phyloP scores from a whole-genome alignment of 441 rosid genomes.

The Corymbia calophylla region DNA sequence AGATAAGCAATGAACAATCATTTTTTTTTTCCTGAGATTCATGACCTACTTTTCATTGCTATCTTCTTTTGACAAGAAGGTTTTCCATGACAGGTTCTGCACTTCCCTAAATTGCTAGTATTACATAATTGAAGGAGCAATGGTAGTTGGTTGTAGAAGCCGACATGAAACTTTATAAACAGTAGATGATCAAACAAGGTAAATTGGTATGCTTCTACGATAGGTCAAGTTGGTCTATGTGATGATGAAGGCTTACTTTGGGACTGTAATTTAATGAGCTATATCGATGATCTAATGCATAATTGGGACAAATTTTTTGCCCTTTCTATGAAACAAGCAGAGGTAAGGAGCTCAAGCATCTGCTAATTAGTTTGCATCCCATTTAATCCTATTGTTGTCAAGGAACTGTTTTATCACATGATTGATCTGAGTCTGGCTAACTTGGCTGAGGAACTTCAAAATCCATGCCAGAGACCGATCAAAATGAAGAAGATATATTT shows the following conservation, averaged over 20 bases:
- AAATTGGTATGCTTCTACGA: not conserved
- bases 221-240: not conserved
- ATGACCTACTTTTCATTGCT: not conserved
- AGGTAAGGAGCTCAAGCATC: not conserved
- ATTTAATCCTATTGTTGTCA: not conserved
- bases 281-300: not conserved
- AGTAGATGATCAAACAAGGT: not conserved
- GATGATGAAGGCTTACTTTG: not conserved
- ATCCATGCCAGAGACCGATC: not conserved
- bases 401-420: not conserved
- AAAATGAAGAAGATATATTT: too few species aligned
- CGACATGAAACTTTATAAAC: not conserved
- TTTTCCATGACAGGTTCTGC: not conserved
- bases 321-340: not conserved
- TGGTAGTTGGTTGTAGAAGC: not conserved
- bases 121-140: not conserved
- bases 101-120: not conserved
- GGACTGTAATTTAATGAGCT: not conserved
- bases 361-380: not conserved
- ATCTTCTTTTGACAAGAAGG: not conserved
- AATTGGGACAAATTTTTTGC: not conserved
- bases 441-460: not conserved
- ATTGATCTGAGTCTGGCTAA: not conserved
- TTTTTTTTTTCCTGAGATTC: too few species aligned
- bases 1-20: too few species aligned